Evolutionary conservation across 2,329 filamentous ascomycete genomes (phyloP).

Genomic region (Ceratocystis albifundus): DNA sequence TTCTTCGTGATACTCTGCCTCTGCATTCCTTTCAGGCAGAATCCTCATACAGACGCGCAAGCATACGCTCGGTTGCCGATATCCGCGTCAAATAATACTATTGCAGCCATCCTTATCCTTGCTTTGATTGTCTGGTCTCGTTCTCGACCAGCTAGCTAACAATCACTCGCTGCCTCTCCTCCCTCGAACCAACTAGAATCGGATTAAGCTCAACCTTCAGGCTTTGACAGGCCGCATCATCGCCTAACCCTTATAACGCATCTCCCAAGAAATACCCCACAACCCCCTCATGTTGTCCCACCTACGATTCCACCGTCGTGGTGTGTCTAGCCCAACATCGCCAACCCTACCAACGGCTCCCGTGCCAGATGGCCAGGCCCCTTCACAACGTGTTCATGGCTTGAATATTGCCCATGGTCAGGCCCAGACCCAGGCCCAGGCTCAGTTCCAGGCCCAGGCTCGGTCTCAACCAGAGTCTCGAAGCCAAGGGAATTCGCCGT

Average conservation of each 20-base stretch:
- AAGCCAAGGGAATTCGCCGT: conserved; percentile 13
- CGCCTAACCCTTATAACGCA: not conserved
- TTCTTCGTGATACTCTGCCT: conserved; percentile 2
- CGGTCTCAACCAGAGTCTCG: not conserved
- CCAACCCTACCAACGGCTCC: conserved; percentile 33
- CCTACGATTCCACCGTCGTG: conserved; percentile 48
- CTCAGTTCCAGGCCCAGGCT: not conserved
- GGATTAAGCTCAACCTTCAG: too few relatives aligned
- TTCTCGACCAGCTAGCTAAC: not conserved
- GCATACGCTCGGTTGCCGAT: not conserved
- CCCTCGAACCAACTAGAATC: not conserved
- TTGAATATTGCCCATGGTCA: conserved; percentile 28
- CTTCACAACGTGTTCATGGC: conserved; percentile 13
- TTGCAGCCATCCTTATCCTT: not conserved
- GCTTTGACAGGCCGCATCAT: not conserved
- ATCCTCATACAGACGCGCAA: not conserved
- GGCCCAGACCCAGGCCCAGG: conserved; percentile 19
- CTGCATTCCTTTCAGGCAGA: not conserved
- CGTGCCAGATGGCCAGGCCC: conserved; percentile 8
- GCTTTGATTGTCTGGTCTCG: not conserved
- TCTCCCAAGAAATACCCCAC: not conserved
- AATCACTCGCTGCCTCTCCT: not conserved
- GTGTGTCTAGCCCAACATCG: conserved; percentile 44
- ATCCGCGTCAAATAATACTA: too few relatives aligned
- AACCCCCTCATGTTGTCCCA: conserved; percentile 39